Evolutionary conservation across 2,329 filamentous ascomycete species (phyloP), one percentile per base, ranked within the genome.

Genomic region (Trichoderma sp.): DNA sequence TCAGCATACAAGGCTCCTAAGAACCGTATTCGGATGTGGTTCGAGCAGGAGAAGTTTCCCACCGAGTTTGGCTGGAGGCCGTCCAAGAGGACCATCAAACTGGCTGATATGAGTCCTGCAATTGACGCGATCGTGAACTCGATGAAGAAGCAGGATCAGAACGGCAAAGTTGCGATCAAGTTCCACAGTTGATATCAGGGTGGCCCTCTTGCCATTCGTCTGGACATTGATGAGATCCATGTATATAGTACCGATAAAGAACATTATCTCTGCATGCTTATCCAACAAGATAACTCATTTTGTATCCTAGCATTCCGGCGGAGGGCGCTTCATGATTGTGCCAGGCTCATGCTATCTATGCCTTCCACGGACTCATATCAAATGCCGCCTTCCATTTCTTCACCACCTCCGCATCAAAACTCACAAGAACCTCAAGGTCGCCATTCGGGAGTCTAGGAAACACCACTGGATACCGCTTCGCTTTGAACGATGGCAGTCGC

Each of bases 21-120:
- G 45, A 59, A 69, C 30, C 64, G 66, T 45, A 50, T 69, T 10
- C 34, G 54, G 39, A n/a, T 48, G 3, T 69, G 68, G 68, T 48
- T 69, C 21, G 55, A 28, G 3, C 51, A 69, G 19, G 68, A 69
- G 48, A 52, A 64, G 12, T 60, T 69, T 47, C 68, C 68, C 1
- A 43, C 50, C 3, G 67, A 69, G 55, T 57, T 67, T 14, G 68
- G 67, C n/a, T 68, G 68, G 67, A 58, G 34, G 63, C 67, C 52
- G 5, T 66, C 68, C 5, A 57, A 56, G 51, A 63, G 65, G 28
- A 39, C 17, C 3, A 60, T 67, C 19, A 47, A 41, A n/a, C 6
- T 66, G 30, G 41, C 60, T 14, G 66, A 67, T 21, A 9, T 66
- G 48, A 30, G 61, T 2, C 63, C 63, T 14, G 63, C 55, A 7